Evolutionary conservation across 2,329 filamentous ascomycete genomes (phyloP).

Genomic region (Metarhizium album): DNA sequence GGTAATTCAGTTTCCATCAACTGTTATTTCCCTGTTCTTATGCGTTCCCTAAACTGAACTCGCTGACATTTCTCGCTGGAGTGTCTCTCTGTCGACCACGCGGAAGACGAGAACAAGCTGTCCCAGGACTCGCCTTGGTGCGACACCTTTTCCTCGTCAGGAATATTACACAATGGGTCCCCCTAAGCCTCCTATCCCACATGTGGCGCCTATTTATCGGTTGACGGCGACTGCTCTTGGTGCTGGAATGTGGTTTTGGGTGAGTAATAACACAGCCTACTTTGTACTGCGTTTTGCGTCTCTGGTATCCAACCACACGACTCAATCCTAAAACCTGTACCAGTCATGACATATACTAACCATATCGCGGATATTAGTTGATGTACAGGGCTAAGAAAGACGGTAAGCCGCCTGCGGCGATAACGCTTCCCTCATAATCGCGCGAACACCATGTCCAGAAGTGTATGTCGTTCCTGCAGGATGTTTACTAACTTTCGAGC

Average conservation of each 20-base stretch:
- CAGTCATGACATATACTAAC: not conserved
- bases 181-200: slow-evolving; percentile 33
- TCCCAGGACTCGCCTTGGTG: not conserved
- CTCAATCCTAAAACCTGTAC: not conserved
- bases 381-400: slow-evolving; percentile 97
- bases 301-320: not conserved
- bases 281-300: not conserved
- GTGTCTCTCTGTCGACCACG: not conserved
- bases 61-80: not conserved
- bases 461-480: not conserved
- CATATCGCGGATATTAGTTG: slow-evolving; percentile 45
- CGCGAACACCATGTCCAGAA: not conserved
- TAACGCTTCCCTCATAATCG: not conserved
- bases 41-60: not conserved
- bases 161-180: slow-evolving; percentile 17
- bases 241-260: slow-evolving; percentile 99
- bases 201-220: slow-evolving; percentile 58
- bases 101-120: not conserved
- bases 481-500: not conserved
- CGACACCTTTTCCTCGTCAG: not conserved
- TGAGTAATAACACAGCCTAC: slow-evolving; percentile 38
- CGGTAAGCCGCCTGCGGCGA: slow-evolving; percentile 36
- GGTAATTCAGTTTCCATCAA: not conserved
- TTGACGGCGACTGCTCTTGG: slow-evolving; percentile 78
- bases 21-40: not conserved